Base-by-base conservation (phyloP, 306 rosid genomes). In the Quercus parvula region DNA sequence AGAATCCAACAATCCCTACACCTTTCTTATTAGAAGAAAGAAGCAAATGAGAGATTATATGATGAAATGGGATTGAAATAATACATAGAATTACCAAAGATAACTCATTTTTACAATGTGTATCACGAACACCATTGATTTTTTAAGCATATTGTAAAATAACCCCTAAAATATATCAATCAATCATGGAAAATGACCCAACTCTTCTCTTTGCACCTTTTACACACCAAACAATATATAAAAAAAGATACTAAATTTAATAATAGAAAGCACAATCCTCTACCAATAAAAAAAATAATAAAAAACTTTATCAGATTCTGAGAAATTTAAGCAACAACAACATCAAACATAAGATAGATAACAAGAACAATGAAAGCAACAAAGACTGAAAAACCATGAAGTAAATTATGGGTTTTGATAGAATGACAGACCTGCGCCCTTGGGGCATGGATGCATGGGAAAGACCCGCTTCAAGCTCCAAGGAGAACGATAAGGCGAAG, bases 371-470 rank as follows among this genome's bases (percentile, higher is more conserved):
- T 20, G 4, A 6, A 4, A 38, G 41, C 75, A 13, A 62, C 6
- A 2, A 24, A 54, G n/a, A 70, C 15, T 35, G 4, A 2, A 71
- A 56, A 76, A 71, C 25, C 25, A 38, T 0, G 31, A 77, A 73
- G 2, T 30, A 6, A 25, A 57, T 19, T 13, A 2, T n/a, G 79
- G 80, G 85, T 22, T 77, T 74, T 58, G 25, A 70, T 6, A 52
- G 54, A 68, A 56, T 9, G 28, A 59, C 52, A 28, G 19, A 92
- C 91, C 92, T 79, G 85, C 15, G 56, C 78, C 62, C 33, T 74
- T 83, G 72, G 76, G 73, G 73, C 71, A 30, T 33, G 81, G 75
- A 79, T n/a, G 12, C 61, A 57, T 33, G 9, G 84, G 78, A 31
- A 44, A 51, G 4, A 19, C 14, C 55, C 31, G 80, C 15, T 82